Evolutionary conservation across 78 protist genomes (phyloP).

Genomic region (Tieghemostelium lacteum): DNA sequence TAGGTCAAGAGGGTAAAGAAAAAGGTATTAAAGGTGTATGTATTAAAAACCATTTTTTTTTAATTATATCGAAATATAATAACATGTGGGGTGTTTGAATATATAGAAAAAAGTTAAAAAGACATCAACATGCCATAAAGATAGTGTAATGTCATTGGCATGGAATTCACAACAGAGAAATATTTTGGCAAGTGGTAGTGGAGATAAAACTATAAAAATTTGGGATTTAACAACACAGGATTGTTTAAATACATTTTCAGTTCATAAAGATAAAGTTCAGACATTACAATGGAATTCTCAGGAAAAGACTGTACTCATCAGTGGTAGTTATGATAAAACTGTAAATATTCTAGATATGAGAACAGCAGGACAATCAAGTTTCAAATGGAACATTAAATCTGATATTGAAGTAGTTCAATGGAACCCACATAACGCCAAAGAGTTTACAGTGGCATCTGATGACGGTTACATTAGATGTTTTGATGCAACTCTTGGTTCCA

Average conservation of each 20-base stretch:
- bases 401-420: conserved; percentile 73
- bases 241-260: conserved; percentile 74
- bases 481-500: conserved; percentile 72
- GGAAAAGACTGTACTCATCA: conserved; percentile 68
- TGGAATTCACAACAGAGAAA: conserved; percentile 84
- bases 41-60: background rate
- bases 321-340: conserved; percentile 64
- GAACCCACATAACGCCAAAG: conserved; percentile 69
- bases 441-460: conserved; percentile 61
- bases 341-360: conserved; percentile 64
- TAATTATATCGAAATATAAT: background rate
- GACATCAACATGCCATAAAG: conserved; percentile 42
- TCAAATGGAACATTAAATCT: conserved; percentile 21
- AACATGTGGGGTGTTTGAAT: background rate
- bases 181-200: conserved; percentile 86
- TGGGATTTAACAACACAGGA: conserved; percentile 86
- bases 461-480: conserved; percentile 68
- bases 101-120: background rate
- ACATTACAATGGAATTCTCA: conserved; percentile 73
- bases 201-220: conserved; percentile 86
- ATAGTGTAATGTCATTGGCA: conserved; percentile 68
- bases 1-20: conserved; percentile 83
- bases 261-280: conserved; percentile 86
- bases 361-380: background rate
- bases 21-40: conserved; percentile 54